Evolutionary conservation across 225 moss, liverwort and hornwort species (phyloP).

Genomic region (Pseudisothecium myosuroides): DNA sequence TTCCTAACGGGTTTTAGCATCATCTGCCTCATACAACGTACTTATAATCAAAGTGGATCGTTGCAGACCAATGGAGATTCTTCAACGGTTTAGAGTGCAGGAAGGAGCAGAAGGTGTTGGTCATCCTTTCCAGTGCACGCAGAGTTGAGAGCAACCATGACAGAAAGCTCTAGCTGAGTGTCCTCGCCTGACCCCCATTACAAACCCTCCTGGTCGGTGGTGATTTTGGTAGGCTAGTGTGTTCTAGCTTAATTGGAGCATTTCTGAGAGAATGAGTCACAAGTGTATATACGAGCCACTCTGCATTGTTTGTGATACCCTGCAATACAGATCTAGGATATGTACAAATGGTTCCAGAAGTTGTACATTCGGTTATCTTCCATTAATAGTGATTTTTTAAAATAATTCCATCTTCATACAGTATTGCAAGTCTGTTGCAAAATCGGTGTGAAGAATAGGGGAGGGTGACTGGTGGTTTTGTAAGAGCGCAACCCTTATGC

Average conservation of each 20-base stretch:
- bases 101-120: conserved; percentile 85
- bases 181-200: conserved; percentile 17
- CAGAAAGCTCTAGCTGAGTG: conserved; percentile 15
- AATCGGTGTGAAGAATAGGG: neutral
- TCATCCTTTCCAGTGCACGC: conserved; percentile 96
- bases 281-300: conserved; percentile 43
- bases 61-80: conserved; percentile 83
- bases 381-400: neutral
- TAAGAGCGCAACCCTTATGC: neutral
- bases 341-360: conserved; percentile 30
- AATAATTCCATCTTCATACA: neutral
- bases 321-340: conserved; percentile 13
- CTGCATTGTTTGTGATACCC: conserved; percentile 14
- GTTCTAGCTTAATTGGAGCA: conserved; percentile 16
- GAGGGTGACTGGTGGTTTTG: neutral
- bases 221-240: conserved; percentile 24
- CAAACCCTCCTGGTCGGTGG: conserved; percentile 12
- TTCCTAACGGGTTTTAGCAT: neutral
- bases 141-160: conserved; percentile 54
- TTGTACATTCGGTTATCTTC: conserved; percentile 12
- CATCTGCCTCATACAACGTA: neutral
- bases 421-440: neutral
- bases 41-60: neutral
- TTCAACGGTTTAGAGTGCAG: conserved; percentile 88
- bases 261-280: conserved; percentile 8